Base-by-base conservation (phyloP, 805 yeast species). In the Starmerella ratchasimensis region DNA sequence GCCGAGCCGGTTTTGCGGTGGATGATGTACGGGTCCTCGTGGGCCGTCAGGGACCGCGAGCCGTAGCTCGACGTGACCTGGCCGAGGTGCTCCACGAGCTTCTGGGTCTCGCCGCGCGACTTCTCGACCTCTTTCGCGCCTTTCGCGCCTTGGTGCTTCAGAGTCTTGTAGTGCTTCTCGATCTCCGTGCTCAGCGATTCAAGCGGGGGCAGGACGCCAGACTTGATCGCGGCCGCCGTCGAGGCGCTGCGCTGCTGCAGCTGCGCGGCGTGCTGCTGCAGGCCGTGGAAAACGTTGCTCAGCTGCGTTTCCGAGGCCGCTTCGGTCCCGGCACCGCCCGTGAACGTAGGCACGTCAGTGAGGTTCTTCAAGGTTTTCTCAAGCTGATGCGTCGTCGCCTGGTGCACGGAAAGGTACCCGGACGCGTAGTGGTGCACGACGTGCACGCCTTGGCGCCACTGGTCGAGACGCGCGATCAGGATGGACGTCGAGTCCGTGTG, bases 1-100 rank as follows among this genome's bases (percentile, higher is more conserved):
- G 59, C 53, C 31, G 53, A 48, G 20, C 59, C 39, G 3, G 64
- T 55, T 3, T 42, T 31, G 36, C 72, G 62, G 47, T 63, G 62
- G 31, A 61, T 43, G 20, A 68, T 47, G 44, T 63, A 70, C 5
- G 76, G 76, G 45, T 70, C 76, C 27, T 54, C 54, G 32, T 55
- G 51, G 36, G 59, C 56, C 23, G 65, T 69, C 6, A 58, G 41
- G 37, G 55, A 58, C 25, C 55, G 50, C 16, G 52, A 38, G 24
- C 52, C 49, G 32, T 63, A 62, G 8, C 59, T 37, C 15, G 63
- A 56, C n/a, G 47, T 37, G 22, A 52, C 54, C 28, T 58, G 55
- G 16, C 41, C 47, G 13, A 63, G 50, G n/a, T 51, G 53, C 44
- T 59, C 64, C 23, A 69, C 48, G 14, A 58, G 61, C 46, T 60